Evolutionary conservation across 805 yeast species (phyloP), one percentile per base, ranked within the genome.

Genomic region (Lachancea dasiensis): DNA sequence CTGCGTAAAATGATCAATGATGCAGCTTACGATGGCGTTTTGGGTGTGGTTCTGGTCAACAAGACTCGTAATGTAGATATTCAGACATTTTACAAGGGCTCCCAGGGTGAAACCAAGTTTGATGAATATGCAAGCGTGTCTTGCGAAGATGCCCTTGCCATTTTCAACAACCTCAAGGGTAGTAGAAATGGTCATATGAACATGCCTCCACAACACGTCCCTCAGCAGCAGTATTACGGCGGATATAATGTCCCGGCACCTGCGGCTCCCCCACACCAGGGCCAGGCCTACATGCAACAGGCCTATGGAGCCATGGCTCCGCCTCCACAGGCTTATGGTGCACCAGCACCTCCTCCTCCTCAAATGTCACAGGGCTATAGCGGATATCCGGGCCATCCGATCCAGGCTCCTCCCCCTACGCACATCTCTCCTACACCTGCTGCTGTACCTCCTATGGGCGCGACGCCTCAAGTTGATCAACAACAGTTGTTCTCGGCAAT

Each of bases 101-200:
- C 74, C 0, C 81, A 77, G 50, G 89, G 87, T 6, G 84, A 84
- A 11, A 75, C 85, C 7, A 77, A 77, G 47, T 89, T 82, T 57
- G 95, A 86, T 51, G 95, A 87, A 53, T 87, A 86, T 52, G 70
- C 81, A 3, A 73, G 75, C 32, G 68, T 86, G n/a, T 77, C 79
- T 3, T 64, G 77, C 7, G 75, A 75, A 26, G 81, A 75, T 30
- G 89, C 89, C 0, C 71, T 80, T 10, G 52, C 61, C 15, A 51
- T 62, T n/a, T 61, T 57, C 44, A 63, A 51, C 47, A 55, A 52
- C 49, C 40, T 51, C 46, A 58, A 51, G 45, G 40, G 37, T 13
- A 44, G 49, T 17, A 56, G 48, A 31, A 47, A 43, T 5, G 31
- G 37, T 18, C 17, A 40, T 29, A 35, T 14, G 40, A 31, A 14